A percentile compares a stretch with the other conserved stretches of the same genome.
Evolutionary conservation across 805 yeast genomes (phyloP).

Genomic region (Candida mattraensis): DNA sequence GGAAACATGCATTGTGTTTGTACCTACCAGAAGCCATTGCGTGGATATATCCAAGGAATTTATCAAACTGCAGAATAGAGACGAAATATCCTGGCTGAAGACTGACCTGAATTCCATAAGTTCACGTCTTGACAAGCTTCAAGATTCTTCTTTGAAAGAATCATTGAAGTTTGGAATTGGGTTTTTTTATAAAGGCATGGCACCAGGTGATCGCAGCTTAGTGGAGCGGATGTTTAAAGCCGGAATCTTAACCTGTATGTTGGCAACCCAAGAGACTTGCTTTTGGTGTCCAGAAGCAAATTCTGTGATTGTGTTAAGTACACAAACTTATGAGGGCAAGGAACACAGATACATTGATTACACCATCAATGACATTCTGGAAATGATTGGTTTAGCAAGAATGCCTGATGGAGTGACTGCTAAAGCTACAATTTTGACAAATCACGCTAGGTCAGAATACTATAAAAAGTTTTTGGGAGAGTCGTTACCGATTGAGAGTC

Average conservation of each 20-base stretch:
- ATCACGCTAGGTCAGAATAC: slow-evolving; percentile 53
- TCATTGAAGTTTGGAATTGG: slow-evolving; percentile 64
- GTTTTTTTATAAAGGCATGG: slow-evolving; percentile 57
- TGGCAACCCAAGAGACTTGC: slow-evolving; percentile 62
- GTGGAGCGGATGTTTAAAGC: slow-evolving; percentile 52
- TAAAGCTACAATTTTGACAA: slow-evolving; percentile 57
- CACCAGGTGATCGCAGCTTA: slow-evolving; percentile 47
- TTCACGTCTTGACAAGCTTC: slow-evolving; percentile 42
- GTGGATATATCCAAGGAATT: slow-evolving; percentile 52
- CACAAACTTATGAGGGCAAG: slow-evolving; percentile 67
- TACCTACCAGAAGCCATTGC: slow-evolving; percentile 54
- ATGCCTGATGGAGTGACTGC: slow-evolving; percentile 33
- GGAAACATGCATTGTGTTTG: slow-evolving; percentile 49
- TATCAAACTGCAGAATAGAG: slow-evolving; percentile 32
- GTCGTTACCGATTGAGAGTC: slow-evolving; percentile 84
- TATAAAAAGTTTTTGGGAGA: slow-evolving; percentile 70
- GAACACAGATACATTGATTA: slow-evolving; percentile 74
- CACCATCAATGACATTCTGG: slow-evolving; percentile 59
- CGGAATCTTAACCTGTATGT: slow-evolving; percentile 54
- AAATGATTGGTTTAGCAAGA: slow-evolving; percentile 56
- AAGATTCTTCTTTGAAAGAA: slow-evolving; percentile 46
- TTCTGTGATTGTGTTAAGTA: slow-evolving; percentile 64
- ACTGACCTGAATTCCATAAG: slow-evolving; percentile 40
- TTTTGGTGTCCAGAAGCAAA: slow-evolving; percentile 50
- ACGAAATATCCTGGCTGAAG: slow-evolving; percentile 40